Percentiles rank a stretch among this genome's conserved stretches.
phyloP scores from a whole-genome alignment of 257 asterid species.

The Ajuga chamaepitys region DNA sequence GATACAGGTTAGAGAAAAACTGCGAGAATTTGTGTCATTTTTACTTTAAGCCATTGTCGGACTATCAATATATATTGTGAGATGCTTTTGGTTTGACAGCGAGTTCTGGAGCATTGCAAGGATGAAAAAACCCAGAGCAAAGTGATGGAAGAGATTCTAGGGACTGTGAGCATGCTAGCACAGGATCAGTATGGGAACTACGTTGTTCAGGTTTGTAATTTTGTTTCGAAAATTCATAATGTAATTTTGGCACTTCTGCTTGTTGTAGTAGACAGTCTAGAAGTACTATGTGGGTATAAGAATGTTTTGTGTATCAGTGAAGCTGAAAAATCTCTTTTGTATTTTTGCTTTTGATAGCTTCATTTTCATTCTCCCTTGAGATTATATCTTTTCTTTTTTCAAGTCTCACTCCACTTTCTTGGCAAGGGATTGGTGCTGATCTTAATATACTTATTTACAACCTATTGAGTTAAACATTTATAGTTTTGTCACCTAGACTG shows the following conservation, averaged over 20 bases:
- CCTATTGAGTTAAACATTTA: neutral
- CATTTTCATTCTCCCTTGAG: neutral
- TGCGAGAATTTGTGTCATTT: neutral
- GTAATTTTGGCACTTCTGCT: neutral
- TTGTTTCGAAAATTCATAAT: neutral
- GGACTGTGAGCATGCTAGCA: slow-evolving; percentile 82
- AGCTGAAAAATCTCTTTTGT: neutral
- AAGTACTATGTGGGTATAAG: neutral
- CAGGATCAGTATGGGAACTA: slow-evolving; percentile 98
- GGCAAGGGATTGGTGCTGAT: neutral
- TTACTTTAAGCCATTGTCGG: neutral
- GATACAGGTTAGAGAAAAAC: slow-evolving; percentile 56
- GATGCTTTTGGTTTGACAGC: slow-evolving; percentile 34
- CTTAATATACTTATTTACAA: neutral
- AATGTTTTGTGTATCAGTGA: neutral
- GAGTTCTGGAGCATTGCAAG: slow-evolving; percentile 79
- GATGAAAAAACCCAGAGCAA: slow-evolving; percentile 68
- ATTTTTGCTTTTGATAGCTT: neutral
- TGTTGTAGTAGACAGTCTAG: neutral
- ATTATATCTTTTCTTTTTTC: neutral
- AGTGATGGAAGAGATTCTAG: slow-evolving; percentile 91
- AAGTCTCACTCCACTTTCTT: neutral
- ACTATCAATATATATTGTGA: neutral
- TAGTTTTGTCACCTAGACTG: neutral
- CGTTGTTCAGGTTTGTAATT: slow-evolving; percentile 74